These are phyloP conservation scores for Wickerhamomyces silvicola DNA, from an alignment of 805 yeast species.

Conservation along the genomic window DNA sequence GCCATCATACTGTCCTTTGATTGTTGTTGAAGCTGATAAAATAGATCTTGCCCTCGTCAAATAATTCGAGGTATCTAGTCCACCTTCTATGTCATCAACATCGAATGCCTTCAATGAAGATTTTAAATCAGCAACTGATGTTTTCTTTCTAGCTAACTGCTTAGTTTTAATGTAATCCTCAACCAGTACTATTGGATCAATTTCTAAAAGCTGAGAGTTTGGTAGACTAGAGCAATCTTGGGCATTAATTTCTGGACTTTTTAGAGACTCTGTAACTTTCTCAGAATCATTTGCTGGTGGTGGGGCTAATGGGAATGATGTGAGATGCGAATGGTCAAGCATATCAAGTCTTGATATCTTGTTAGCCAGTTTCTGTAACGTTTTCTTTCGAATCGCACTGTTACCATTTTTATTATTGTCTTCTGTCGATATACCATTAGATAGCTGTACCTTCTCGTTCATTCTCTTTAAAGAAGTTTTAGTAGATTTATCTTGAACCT, in stretches of 20 bases:
- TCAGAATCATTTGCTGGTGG: conserved; percentile 16
- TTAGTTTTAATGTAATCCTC: conserved; percentile 47
- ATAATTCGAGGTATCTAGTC: conserved; percentile 5
- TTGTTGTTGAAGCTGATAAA: conserved; percentile 5
- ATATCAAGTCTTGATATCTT: conserved; percentile 31
- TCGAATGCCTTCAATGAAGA: conserved; percentile 17
- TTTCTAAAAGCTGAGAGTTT: conserved; percentile 9
- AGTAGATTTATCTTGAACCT: too few species aligned
- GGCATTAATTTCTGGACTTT: conserved; percentile 16
- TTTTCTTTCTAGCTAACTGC: conserved; percentile 16
- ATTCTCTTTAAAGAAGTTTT: too few species aligned
- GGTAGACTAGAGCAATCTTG: conserved; percentile 5
- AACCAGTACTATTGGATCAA: conserved; percentile 36
- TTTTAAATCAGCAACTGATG: conserved; percentile 30
- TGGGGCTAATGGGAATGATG: conserved; percentile 31
- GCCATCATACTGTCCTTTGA: not conserved
- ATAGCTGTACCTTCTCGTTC: too few species aligned
- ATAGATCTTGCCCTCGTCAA: conserved; percentile 12
- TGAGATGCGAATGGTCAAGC: conserved; percentile 29
- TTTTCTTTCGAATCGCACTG: too few species aligned
- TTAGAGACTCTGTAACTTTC: conserved; percentile 6
- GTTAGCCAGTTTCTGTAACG: conserved; percentile 2
- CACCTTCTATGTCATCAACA: not conserved
- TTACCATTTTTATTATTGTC: too few species aligned
- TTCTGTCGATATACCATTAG: too few species aligned